Percentiles rank a stretch among this genome's conserved stretches.
These are phyloP conservation scores for Myxozyma lipomycoides DNA, from an alignment of 805 yeast species.

Conservation along the genomic window DNA sequence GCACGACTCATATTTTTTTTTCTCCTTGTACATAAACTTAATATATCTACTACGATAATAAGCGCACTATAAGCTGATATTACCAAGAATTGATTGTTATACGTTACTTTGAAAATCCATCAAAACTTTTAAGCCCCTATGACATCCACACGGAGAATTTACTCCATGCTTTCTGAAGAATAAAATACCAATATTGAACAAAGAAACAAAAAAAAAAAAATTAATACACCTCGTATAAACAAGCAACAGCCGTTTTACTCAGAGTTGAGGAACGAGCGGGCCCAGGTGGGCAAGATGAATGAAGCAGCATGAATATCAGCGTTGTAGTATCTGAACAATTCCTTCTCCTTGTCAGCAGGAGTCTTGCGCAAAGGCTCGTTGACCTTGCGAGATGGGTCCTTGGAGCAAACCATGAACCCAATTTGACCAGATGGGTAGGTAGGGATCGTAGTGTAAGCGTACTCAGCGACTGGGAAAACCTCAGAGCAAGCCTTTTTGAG, in stretches of 20 bases:
- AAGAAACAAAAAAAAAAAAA: too few species aligned
- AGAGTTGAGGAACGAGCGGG: conserved; percentile 48
- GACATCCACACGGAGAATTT: too few species aligned
- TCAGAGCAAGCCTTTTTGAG: conserved; percentile 75
- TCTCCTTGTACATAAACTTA: not conserved
- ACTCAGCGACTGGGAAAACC: conserved; percentile 84
- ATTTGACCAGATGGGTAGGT: conserved; percentile 96
- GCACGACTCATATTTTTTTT: not conserved
- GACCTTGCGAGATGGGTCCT: conserved; percentile 62
- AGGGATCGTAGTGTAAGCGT: conserved; percentile 85
- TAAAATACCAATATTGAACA: too few species aligned
- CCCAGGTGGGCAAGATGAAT: conserved; percentile 90
- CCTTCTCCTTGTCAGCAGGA: conserved; percentile 56
- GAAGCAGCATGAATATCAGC: conserved; percentile 80
- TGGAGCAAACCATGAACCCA: conserved; percentile 96
- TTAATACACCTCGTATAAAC: too few species aligned
- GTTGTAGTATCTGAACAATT: conserved; percentile 77
- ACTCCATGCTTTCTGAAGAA: too few species aligned
- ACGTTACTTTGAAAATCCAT: too few species aligned
- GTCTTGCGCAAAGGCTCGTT: conserved; percentile 64
- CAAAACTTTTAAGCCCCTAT: too few species aligned
- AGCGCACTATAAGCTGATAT: too few species aligned
- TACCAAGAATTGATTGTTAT: too few species aligned
- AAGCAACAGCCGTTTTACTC: too few species aligned
- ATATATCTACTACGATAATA: too few species aligned